These are phyloP conservation scores for Teratosphaeria zuluensis DNA, from an alignment of 2,329 filamentous ascomycete species.

Conservation along the genomic window DNA sequence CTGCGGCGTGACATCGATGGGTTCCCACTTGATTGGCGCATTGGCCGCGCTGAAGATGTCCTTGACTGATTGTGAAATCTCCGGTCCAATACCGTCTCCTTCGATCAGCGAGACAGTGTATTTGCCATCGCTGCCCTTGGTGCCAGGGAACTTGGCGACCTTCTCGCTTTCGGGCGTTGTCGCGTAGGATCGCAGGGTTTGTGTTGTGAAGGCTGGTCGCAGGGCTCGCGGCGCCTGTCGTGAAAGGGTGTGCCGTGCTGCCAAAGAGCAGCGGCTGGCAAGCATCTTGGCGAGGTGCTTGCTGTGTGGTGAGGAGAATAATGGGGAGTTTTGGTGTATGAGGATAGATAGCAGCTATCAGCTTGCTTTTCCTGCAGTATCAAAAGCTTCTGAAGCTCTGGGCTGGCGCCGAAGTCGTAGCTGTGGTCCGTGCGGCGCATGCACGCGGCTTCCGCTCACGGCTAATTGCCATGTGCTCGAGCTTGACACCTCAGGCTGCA, in stretches of 20 bases:
- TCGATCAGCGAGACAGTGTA: conserved; percentile 96
- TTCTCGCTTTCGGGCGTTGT: conserved; percentile 44
- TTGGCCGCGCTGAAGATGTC: conserved; percentile 95
- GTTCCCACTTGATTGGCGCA: conserved; percentile 95
- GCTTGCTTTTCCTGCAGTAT: neutral
- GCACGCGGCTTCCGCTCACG: neutral
- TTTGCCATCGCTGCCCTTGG: conserved; percentile 83
- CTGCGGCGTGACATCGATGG: conserved; percentile 88
- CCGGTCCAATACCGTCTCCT: conserved; percentile 93
- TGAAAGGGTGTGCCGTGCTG: conserved; percentile 58
- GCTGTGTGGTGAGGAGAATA: neutral
- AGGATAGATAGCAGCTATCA: neutral
- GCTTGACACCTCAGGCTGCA: neutral
- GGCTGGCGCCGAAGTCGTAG: neutral
- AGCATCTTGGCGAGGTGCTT: conserved; percentile 54
- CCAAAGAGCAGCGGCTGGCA: conserved; percentile 66
- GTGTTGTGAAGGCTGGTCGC: conserved; percentile 12
- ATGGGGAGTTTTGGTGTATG: neutral
- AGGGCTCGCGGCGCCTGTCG: conserved; percentile 20
- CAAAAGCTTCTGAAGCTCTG: neutral
- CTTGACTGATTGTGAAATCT: conserved; percentile 92
- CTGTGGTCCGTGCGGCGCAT: neutral
- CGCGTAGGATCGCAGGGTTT: neutral
- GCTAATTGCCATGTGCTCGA: neutral
- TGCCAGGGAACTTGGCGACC: conserved; percentile 88